Conservation (phyloP, 352 stramenopile species). For the Phytophthora ohioensis region DNA sequence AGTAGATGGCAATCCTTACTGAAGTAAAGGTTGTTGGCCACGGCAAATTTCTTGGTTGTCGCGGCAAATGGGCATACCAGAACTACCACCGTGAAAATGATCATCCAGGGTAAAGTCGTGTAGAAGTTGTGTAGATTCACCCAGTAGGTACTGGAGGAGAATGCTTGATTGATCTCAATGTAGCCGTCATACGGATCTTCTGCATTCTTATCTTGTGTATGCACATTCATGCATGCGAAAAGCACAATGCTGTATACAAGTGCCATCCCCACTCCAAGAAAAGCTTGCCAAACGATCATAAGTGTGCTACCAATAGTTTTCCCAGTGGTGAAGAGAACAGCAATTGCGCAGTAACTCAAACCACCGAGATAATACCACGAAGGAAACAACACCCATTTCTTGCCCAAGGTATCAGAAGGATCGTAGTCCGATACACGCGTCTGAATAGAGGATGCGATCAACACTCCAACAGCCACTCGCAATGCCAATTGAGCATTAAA, state of each 20-base stretch:
- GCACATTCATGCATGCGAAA: slow-evolving; percentile 57
- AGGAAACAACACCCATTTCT: slow-evolving; percentile 58
- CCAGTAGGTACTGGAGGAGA: slow-evolving; percentile 67
- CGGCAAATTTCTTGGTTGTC: slow-evolving; percentile 85
- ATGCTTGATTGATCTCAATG: slow-evolving; percentile 64
- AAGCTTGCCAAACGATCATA: slow-evolving; percentile 73
- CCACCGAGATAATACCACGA: slow-evolving; percentile 68
- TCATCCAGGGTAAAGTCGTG: slow-evolving; percentile 71
- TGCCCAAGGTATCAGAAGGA: slow-evolving; percentile 22
- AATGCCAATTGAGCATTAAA: slow-evolving; percentile 52
- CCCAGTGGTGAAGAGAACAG: slow-evolving; percentile 74
- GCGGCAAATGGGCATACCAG: slow-evolving; percentile 67
- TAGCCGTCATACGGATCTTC: slow-evolving; percentile 51
- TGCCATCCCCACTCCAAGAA: slow-evolving; percentile 75
- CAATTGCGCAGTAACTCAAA: slow-evolving; percentile 79
- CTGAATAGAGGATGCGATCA: slow-evolving; percentile 52
- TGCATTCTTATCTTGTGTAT: slow-evolving; percentile 45
- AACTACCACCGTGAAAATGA: slow-evolving; percentile 72
- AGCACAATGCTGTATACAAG: slow-evolving; percentile 82
- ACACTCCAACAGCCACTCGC: slow-evolving; percentile 49
- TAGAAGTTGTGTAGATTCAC: slow-evolving; percentile 80
- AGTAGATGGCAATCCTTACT: slow-evolving; percentile 33
- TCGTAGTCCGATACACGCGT: slow-evolving; percentile 48
- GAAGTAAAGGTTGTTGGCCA: slow-evolving; percentile 85
- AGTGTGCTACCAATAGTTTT: slow-evolving; percentile 80